Conservation (phyloP, 1,284 basidiomycete species). For the Leccinum fallax region DNA sequence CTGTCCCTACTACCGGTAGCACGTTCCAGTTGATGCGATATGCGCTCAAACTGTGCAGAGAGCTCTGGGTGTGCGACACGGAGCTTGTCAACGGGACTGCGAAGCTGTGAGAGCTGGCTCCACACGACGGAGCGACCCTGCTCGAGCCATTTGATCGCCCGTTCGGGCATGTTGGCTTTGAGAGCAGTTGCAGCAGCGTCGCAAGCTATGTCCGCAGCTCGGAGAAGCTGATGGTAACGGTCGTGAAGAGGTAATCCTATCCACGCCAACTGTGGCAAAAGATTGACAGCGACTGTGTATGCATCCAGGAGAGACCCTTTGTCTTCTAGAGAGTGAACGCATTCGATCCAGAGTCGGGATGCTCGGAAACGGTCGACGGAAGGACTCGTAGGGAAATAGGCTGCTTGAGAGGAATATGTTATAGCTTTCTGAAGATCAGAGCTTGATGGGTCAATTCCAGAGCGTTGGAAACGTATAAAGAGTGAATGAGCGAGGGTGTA, state of each 20-base stretch:
- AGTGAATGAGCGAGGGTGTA: neutral
- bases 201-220: neutral
- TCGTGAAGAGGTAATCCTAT: neutral
- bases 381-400: neutral
- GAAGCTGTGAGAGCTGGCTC: conserved; percentile 2
- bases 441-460: neutral
- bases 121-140: neutral
- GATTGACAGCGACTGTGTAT: neutral
- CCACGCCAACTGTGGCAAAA: neutral
- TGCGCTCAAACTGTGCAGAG: neutral
- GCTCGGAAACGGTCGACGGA: neutral
- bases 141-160: neutral
- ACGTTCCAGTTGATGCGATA: conserved; percentile 1
- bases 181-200: neutral
- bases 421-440: neutral
- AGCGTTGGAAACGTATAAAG: neutral
- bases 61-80: neutral
- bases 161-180: neutral
- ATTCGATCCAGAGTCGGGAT: neutral
- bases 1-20: neutral
- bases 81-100: conserved; percentile 2
- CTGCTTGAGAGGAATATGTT: neutral
- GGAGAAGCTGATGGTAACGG: neutral
- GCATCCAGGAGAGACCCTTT: neutral
- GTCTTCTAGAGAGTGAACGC: neutral